Conservation (phyloP, 2,329 filamentous ascomycete genomes). For the Pseudodiploospora longispora region DNA sequence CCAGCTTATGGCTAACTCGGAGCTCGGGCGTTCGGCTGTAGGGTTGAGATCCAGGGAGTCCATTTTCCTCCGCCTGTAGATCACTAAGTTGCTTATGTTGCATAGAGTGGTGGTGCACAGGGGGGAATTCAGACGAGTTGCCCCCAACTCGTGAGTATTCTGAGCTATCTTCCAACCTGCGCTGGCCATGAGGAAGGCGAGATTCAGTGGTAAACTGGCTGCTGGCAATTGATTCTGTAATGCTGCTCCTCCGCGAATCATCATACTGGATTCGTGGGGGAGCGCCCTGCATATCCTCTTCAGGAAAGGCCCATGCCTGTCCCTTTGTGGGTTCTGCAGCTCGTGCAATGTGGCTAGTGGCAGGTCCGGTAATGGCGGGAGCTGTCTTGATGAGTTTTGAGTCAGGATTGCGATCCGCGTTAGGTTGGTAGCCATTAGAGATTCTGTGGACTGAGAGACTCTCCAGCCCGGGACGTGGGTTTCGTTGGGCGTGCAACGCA, state of each 20-base stretch:
- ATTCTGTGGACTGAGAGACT: slow-evolving; percentile 49
- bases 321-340: slow-evolving; percentile 75
- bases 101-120: slow-evolving; percentile 65
- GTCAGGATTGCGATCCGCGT: slow-evolving; percentile 49
- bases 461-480: slow-evolving; percentile 46
- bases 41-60: slow-evolving; percentile 54
- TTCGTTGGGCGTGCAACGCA: slow-evolving; percentile 59
- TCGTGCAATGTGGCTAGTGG: slow-evolving; percentile 54
- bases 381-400: slow-evolving; percentile 55
- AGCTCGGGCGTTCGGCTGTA: slow-evolving; percentile 79
- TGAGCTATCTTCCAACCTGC: slow-evolving; percentile 58
- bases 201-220: slow-evolving; percentile 73
- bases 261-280: slow-evolving; percentile 36
- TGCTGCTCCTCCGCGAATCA: slow-evolving; percentile 65
- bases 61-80: slow-evolving; percentile 51
- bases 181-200: slow-evolving; percentile 61
- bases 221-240: slow-evolving; percentile 69
- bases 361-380: slow-evolving; percentile 67
- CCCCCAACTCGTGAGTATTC: slow-evolving; percentile 41
- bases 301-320: slow-evolving; percentile 77
- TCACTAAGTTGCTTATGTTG: slow-evolving; percentile 66
- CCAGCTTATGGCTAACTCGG: slow-evolving; percentile 76
- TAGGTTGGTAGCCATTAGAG: slow-evolving; percentile 58
- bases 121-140: slow-evolving; percentile 46
- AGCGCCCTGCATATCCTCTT: slow-evolving; percentile 50